A percentile compares a stretch with the other conserved stretches of the same genome.
These are phyloP conservation scores for Starmerella apicola DNA, from an alignment of 805 yeast genomes.

Conservation along the genomic window DNA sequence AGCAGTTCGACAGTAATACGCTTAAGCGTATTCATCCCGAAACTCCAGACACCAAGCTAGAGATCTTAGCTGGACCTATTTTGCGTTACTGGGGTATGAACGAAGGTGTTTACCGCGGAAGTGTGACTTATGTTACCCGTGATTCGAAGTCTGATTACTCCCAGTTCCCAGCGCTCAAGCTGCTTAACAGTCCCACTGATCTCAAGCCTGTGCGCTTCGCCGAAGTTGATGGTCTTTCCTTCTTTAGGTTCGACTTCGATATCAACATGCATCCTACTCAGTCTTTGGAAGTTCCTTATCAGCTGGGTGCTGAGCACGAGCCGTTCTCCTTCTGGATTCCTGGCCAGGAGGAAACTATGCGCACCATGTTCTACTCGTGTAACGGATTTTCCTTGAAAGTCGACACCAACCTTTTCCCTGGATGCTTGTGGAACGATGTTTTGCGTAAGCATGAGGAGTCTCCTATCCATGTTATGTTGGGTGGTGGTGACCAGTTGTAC, in stretches of 20 bases:
- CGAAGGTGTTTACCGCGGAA: conserved; percentile 47
- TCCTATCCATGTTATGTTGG: conserved; percentile 84
- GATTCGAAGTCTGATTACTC: conserved; percentile 26
- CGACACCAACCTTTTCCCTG: conserved; percentile 52
- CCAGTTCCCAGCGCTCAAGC: conserved; percentile 27
- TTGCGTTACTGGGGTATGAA: conserved; percentile 59
- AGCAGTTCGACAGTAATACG: conserved; percentile 5
- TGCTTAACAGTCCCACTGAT: conserved; percentile 23
- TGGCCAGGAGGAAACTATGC: conserved; percentile 52
- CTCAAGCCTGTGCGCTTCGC: conserved; percentile 35
- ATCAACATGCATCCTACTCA: conserved; percentile 39
- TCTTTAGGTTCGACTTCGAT: conserved; percentile 54
- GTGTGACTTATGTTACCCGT: conserved; percentile 51
- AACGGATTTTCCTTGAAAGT: conserved; percentile 77
- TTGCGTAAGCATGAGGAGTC: conserved; percentile 49
- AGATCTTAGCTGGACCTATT: conserved; percentile 50
- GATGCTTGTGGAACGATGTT: conserved; percentile 81
- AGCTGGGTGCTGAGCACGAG: conserved; percentile 36
- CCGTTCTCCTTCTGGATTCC: conserved; percentile 63
- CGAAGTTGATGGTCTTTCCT: conserved; percentile 31
- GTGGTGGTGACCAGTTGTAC: conserved; percentile 95
- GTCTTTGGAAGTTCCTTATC: conserved; percentile 47
- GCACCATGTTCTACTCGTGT: conserved; percentile 72
- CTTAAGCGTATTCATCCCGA: conserved; percentile 12
- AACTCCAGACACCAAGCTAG: conserved; percentile 9